Evolutionary conservation across 768 basidiomycete species (phyloP), one percentile per base, ranked within the genome.

Genomic region (Rhodotorula babjevae): DNA sequence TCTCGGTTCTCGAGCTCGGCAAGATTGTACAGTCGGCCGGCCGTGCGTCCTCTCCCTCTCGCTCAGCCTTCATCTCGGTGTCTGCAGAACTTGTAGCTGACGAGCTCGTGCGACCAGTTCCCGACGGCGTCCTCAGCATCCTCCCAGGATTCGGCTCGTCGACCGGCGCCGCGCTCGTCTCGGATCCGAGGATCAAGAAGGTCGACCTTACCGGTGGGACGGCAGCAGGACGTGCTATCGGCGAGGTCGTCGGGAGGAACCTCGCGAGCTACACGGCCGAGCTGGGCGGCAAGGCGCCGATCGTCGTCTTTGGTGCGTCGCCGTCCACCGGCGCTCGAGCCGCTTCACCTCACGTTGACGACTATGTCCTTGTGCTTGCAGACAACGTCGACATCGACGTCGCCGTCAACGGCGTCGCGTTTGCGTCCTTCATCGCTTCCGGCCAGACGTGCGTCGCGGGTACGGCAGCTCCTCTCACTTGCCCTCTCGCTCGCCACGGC

Each of bases 321-420:
- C 47, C 10, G 18, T 19, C n/a, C n/a, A n/a, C n/a, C n/a, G n/a
- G n/a, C n/a, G n/a, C n/a, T n/a, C n/a, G n/a, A n/a, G n/a, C n/a
- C n/a, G n/a, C n/a, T n/a, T n/a, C n/a, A n/a, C n/a, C n/a, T n/a
- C n/a, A n/a, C n/a, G n/a, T n/a, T n/a, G n/a, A n/a, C n/a, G n/a
- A n/a, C n/a, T n/a, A n/a, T n/a, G n/a, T n/a, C n/a, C n/a, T n/a
- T n/a, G n/a, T n/a, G n/a, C n/a, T 46, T 11, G 46, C 64, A 73
- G 72, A 88, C 62, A 90, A 93, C 78, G 88, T 90, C 14, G 88
- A 92, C 77, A 77, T 91, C 62, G 74, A 82, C 31, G 84, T 86
- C n/a, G 88, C 91, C 0, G 89, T 90, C 31, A 92, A 93, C 73
- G 92, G 92, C 27, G 86, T 86, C 12, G 88, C 90, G 0, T 93